Base-by-base conservation (phyloP, 352 stramenopile genomes). In the Pythium periplocum region DNA sequence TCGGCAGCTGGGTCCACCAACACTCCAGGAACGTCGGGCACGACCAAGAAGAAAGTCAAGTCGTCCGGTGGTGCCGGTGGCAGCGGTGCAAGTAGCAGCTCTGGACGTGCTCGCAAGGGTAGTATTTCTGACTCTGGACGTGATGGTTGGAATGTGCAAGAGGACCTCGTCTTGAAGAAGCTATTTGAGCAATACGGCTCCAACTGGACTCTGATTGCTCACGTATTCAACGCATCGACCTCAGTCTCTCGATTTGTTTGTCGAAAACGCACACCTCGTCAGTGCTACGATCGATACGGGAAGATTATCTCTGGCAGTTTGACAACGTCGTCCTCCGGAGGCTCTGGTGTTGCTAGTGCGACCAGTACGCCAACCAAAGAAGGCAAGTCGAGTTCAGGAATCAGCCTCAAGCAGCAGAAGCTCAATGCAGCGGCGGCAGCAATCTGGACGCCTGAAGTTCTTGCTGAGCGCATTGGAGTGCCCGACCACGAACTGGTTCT, bases 201-300 rank as follows among this genome's bases (percentile, higher is more conserved):
- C 30, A 95, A 95, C 45, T 95, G 85, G 85, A 90, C 80, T 45
- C 70, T 95, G 9, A 90, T 95, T 37, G 78, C 85, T 4, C 83
- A 95, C 47, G 80, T 92, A 37, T 78, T 93, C 45, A 92, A 92
- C 47, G 75, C 78, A 50, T 63, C 81, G 30, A 86, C 75, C 4
- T 77, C 75, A 1, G 75, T 92, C 26, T 90, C 79, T 35, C 71
- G 78, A 1, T 90, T 84, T 61, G 81, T 83, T 32, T 85, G 69
- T 58, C 79, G 83, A 45, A 88, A 87, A 52, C 76, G 82, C 4
- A 86, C 84, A 17, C 80, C 84, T 5, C 75, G 84, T 11, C 84
- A 95, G 71, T 95, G 84, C 56, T 92, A 91, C 47, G 84, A 95
- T 37, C 82, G 82, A 6, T 93, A 93, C 40, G 76, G 78, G 11